A percentile compares a stretch with the other conserved stretches of the same genome.
Evolutionary conservation across 768 basidiomycete species (phyloP).

Genomic region (Mycena galopus): DNA sequence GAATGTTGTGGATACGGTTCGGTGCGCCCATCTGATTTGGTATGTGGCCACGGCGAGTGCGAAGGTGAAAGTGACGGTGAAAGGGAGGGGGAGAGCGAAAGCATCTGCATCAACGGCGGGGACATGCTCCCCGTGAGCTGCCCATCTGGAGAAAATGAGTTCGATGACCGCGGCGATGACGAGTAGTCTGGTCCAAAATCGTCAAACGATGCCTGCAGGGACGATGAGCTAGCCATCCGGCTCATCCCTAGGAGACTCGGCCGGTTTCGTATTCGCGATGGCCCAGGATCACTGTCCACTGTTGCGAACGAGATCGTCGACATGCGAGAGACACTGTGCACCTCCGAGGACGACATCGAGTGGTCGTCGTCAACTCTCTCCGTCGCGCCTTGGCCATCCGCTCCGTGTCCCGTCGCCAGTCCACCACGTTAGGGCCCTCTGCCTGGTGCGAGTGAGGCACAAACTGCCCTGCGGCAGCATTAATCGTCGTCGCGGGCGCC

Average conservation of each 20-base stretch:
- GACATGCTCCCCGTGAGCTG: slow-evolving; percentile 79
- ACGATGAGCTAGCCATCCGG: slow-evolving; percentile 83
- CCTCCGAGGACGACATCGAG: slow-evolving; percentile 91
- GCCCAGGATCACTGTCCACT: slow-evolving; percentile 90
- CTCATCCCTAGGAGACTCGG: slow-evolving; percentile 75
- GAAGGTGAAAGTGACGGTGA: slow-evolving; percentile 52
- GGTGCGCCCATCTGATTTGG: slow-evolving; percentile 33
- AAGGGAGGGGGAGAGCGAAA: slow-evolving; percentile 66
- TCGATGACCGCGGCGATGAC: slow-evolving; percentile 81
- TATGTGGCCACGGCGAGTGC: slow-evolving; percentile 52
- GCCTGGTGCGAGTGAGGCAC: slow-evolving; percentile 35
- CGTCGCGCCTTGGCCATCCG: slow-evolving; percentile 82
- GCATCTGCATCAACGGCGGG: slow-evolving; percentile 80
- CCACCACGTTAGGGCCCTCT: slow-evolving; percentile 49
- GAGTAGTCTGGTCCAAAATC: slow-evolving; percentile 82
- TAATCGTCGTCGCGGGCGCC: slow-evolving; percentile 61
- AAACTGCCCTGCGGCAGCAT: slow-evolving; percentile 75
- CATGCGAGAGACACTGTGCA: slow-evolving; percentile 80
- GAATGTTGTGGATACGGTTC: slow-evolving; percentile 50
- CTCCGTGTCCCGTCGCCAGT: slow-evolving; percentile 69
- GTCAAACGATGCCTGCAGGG: slow-evolving; percentile 79
- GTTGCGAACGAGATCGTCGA: slow-evolving; percentile 87
- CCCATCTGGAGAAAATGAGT: slow-evolving; percentile 82
- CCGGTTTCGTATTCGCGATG: slow-evolving; percentile 72
- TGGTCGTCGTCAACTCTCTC: slow-evolving; percentile 91